A percentile compares a stretch with the other conserved stretches of the same genome.
These are phyloP conservation scores for Tuber melanosporum DNA, from an alignment of 495 filamentous ascomycete species.

Conservation along the genomic window DNA sequence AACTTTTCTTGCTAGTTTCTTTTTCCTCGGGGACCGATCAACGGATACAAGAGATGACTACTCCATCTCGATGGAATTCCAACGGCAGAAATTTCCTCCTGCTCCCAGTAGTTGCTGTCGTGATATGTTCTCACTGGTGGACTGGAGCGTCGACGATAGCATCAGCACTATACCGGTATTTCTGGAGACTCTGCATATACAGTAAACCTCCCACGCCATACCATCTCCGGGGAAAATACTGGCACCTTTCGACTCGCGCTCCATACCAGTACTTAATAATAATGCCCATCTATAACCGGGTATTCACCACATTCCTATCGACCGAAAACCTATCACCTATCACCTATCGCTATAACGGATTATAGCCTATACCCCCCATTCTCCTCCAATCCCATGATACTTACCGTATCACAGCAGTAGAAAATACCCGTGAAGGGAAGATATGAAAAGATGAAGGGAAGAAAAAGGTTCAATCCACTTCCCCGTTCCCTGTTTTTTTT, in stretches of 20 bases:
- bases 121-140: background rate
- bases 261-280: background rate
- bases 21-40: conserved; percentile 3
- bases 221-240: background rate
- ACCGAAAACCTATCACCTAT: background rate
- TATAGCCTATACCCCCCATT: background rate
- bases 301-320: background rate
- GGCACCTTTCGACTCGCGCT: background rate
- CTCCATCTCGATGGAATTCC: background rate
- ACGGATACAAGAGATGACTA: background rate
- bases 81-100: background rate
- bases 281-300: background rate
- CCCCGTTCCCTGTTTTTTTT: background rate
- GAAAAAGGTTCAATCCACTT: background rate
- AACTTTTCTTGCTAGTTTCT: conserved; percentile 9
- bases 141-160: background rate
- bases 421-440: background rate
- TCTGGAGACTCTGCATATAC: background rate
- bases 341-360: background rate
- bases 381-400: background rate
- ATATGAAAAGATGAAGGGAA: background rate
- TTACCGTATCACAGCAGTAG: background rate
- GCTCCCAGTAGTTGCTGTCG: background rate
- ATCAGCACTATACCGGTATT: background rate
- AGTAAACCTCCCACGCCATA: background rate